Evolutionary conservation across 257 asterid species (phyloP).

Genomic region (Thymus mandschuricus): DNA sequence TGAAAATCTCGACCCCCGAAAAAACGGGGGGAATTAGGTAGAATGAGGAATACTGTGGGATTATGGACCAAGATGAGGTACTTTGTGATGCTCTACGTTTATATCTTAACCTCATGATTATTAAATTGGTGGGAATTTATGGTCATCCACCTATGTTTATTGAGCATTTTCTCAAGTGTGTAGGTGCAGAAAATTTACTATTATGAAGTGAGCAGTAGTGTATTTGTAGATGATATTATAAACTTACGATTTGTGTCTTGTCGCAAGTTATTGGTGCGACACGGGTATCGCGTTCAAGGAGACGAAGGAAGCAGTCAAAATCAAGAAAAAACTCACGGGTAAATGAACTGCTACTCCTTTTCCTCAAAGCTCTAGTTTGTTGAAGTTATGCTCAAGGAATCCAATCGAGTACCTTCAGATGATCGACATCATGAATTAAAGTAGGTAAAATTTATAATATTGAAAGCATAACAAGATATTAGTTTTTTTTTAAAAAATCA

Average conservation of each 20-base stretch:
- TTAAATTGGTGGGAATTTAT: not conserved
- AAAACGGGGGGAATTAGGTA: not conserved
- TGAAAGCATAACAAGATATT: not conserved
- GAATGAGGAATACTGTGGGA: constrained; percentile 3
- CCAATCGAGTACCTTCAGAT: constrained; percentile 27
- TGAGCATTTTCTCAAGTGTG: not conserved
- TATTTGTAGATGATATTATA: not conserved
- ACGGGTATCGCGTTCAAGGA: not conserved
- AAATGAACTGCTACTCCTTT: constrained; percentile 10
- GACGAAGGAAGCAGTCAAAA: not conserved
- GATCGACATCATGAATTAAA: not conserved
- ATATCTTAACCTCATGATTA: not conserved
- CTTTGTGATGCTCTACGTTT: no score
- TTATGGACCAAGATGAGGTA: not conserved
- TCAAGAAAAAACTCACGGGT: constrained; percentile 7
- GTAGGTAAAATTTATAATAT: not conserved
- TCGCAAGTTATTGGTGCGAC: not conserved
- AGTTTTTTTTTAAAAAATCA: not conserved
- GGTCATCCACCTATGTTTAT: not conserved
- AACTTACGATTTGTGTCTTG: no score
- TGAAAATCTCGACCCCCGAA: not conserved
- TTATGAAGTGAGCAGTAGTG: not conserved
- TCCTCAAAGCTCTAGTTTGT: not conserved
- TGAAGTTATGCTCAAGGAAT: constrained; percentile 16
- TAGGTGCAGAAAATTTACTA: not conserved